Conservation (phyloP, 106 monocot genomes). For the Dioscorea alata region DNA sequence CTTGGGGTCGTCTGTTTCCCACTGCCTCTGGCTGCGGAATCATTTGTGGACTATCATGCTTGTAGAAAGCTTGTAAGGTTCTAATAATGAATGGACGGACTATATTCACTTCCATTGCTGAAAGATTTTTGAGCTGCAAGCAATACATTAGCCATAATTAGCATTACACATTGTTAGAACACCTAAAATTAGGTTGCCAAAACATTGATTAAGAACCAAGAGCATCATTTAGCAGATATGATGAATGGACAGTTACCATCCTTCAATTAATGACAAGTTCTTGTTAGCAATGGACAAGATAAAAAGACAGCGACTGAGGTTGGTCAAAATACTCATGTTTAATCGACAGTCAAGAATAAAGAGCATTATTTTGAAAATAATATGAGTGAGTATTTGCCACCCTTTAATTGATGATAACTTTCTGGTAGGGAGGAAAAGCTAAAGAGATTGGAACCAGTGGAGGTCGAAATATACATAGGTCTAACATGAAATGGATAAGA, state of each 20-base stretch:
- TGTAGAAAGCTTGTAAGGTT: conserved; percentile 88
- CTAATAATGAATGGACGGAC: conserved; percentile 88
- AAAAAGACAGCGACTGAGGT: background rate
- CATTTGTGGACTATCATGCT: conserved; percentile 81
- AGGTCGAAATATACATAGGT: too few species aligned
- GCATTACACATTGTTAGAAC: background rate
- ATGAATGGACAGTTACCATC: background rate
- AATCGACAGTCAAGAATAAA: too few species aligned
- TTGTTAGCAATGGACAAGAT: background rate
- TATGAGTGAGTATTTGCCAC: too few species aligned
- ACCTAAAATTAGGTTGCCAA: background rate
- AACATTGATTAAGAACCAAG: background rate
- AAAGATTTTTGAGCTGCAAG: conserved; percentile 91
- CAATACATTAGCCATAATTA: conserved; percentile 1
- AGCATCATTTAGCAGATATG: background rate
- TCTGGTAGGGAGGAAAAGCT: too few species aligned
- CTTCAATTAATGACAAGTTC: background rate
- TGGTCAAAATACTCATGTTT: background rate
- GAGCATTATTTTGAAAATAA: too few species aligned
- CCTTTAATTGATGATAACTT: too few species aligned
- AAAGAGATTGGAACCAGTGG: too few species aligned
- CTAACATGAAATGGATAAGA: too few species aligned
- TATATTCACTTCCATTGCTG: conserved; percentile 97
- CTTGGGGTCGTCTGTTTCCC: conserved; percentile 38
- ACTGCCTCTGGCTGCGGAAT: conserved; percentile 52